Percentiles rank a stretch among this genome's conserved stretches.
These are phyloP conservation scores for Pichia ethanolica DNA, from an alignment of 805 yeast species.

Conservation along the genomic window DNA sequence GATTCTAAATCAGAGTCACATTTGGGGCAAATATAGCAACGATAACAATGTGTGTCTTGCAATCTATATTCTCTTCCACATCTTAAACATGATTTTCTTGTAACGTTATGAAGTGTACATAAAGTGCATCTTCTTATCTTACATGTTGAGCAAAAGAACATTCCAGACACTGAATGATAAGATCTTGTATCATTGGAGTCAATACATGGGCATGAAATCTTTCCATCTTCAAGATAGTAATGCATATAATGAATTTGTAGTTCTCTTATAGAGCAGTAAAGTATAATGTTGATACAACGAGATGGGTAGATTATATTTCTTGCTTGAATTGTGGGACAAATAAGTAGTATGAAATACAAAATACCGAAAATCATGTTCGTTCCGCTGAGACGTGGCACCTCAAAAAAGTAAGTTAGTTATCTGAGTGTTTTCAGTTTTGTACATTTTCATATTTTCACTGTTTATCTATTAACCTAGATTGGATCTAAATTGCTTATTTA, in stretches of 20 bases:
- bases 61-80: slow-evolving; percentile 1
- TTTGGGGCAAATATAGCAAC: slow-evolving; percentile 31
- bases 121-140: slow-evolving; percentile 21
- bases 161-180: slow-evolving; percentile 9
- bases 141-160: slow-evolving; percentile 26
- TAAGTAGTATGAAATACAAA: too few relatives aligned
- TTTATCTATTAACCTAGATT: too few relatives aligned
- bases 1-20: slow-evolving; percentile 19
- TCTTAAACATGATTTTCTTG: background rate
- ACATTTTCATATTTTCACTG: too few relatives aligned
- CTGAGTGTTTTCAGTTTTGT: too few relatives aligned
- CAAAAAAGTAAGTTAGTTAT: background rate
- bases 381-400: background rate
- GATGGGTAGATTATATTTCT: too few relatives aligned
- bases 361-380: too few relatives aligned
- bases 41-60: slow-evolving; percentile 16
- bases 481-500: too few relatives aligned
- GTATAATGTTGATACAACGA: too few relatives aligned
- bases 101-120: slow-evolving; percentile 18
- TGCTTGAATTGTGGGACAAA: too few relatives aligned
- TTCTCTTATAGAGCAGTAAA: too few relatives aligned
- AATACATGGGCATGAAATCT: slow-evolving; percentile 6
- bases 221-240: background rate
- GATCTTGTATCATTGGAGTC: slow-evolving; percentile 14
- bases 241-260: too few relatives aligned